These are phyloP conservation scores for Psilocybe tampanensis DNA, from an alignment of 768 basidiomycete genomes.

Conservation along the genomic window DNA sequence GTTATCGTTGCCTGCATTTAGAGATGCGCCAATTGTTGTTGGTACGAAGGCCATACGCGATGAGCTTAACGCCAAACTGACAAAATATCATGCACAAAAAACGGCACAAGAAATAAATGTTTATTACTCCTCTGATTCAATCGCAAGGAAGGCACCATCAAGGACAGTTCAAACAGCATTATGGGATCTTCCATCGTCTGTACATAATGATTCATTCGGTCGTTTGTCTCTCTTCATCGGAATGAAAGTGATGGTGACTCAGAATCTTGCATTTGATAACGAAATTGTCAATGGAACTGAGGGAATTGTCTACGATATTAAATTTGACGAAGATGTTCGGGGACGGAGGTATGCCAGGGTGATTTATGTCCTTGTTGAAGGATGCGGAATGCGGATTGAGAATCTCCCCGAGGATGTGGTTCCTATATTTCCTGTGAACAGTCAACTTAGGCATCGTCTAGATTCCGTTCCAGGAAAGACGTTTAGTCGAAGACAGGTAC, in stretches of 20 bases:
- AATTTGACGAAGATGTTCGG: constrained; percentile 3
- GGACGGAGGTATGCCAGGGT: constrained; percentile 3
- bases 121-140: constrained; percentile 2
- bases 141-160: background rate
- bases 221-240: constrained; percentile 16
- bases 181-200: constrained; percentile 7
- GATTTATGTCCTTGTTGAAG: constrained; percentile 6
- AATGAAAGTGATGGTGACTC: too few relatives aligned
- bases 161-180: background rate
- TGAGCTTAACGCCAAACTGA: constrained; percentile 8
- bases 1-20: constrained; percentile 1
- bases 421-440: constrained; percentile 9
- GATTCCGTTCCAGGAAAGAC: too few relatives aligned
- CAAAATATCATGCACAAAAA: constrained; percentile 1
- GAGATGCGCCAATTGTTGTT: constrained; percentile 19
- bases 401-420: constrained; percentile 6
- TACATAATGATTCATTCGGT: constrained; percentile 11
- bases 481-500: background rate
- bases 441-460: too few relatives aligned
- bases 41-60: constrained; percentile 14
- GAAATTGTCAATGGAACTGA: constrained; percentile 20
- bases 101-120: background rate
- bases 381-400: background rate
- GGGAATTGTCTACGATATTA: constrained; percentile 11
- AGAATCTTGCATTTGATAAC: constrained; percentile 18